Conservation (phyloP, 768 basidiomycete genomes). For the Fistulinella prunicolor region DNA sequence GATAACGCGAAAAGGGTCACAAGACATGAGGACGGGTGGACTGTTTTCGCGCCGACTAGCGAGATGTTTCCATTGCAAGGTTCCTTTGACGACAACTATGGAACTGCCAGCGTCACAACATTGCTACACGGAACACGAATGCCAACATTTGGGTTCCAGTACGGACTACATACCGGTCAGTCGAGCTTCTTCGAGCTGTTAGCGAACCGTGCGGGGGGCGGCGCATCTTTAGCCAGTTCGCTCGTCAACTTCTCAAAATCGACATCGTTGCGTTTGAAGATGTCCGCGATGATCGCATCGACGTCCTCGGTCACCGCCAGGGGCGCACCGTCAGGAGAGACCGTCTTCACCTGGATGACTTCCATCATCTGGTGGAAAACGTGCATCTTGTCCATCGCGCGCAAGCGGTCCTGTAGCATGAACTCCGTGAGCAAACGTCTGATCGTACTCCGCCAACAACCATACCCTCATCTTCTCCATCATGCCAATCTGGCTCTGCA, state of each 20-base stretch:
- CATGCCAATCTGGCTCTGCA: constrained; percentile 22
- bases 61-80: no score
- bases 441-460: neutral
- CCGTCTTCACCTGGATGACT: constrained; percentile 31
- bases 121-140: neutral
- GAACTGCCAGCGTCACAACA: no score
- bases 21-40: no score
- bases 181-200: constrained; percentile 28
- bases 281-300: constrained; percentile 30
- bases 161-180: constrained; percentile 14
- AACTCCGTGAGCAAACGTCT: neutral
- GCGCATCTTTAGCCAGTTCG: constrained; percentile 19
- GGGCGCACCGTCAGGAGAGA: constrained; percentile 21
- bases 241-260: constrained; percentile 30
- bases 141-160: neutral
- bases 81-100: no score
- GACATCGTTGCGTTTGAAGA: constrained; percentile 30
- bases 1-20: no score
- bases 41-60: no score
- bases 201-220: constrained; percentile 22
- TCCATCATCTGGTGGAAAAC: constrained; percentile 34
- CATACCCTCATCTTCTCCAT: constrained; percentile 31
- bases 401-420: constrained; percentile 22
- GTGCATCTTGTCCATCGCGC: constrained; percentile 29
- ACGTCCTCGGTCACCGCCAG: constrained; percentile 30